Percentiles rank a stretch among this genome's conserved stretches.
Conservation (phyloP, 208 protist genomes). For the Trypanosoma boissoni region DNA sequence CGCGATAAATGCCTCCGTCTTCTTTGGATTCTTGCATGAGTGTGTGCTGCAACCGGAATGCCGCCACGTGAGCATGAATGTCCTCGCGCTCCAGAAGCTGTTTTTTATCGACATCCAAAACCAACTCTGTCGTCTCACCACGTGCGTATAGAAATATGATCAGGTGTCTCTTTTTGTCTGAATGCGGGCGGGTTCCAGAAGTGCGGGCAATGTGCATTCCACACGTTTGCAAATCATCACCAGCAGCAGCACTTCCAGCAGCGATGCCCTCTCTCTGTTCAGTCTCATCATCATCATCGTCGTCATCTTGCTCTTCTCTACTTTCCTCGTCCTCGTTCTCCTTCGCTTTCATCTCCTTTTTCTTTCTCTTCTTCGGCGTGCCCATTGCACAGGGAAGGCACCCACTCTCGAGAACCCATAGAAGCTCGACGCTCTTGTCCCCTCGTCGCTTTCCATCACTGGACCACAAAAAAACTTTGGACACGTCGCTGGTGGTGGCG, state of each 20-base stretch:
- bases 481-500: conserved; percentile 59
- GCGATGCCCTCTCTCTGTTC: conserved; percentile 22
- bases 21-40: neutral
- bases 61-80: conserved; percentile 50
- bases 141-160: conserved; percentile 75
- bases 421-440: conserved; percentile 56
- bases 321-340: neutral
- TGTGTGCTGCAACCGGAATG: conserved; percentile 13
- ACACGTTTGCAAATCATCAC: conserved; percentile 71
- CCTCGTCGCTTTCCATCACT: conserved; percentile 61
- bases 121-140: conserved; percentile 68
- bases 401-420: conserved; percentile 65
- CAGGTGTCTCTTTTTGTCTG: conserved; percentile 76
- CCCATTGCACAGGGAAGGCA: conserved; percentile 20
- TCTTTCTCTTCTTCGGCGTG: neutral
- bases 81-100: conserved; percentile 61
- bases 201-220: conserved; percentile 76
- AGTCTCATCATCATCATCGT: neutral
- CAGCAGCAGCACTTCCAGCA: too few relatives aligned
- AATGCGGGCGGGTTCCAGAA: conserved; percentile 36
- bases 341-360: too few relatives aligned
- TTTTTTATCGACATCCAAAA: conserved; percentile 72
- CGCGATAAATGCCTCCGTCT: conserved; percentile 31
- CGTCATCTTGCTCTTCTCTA: neutral
- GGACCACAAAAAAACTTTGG: conserved; percentile 67